Evolutionary conservation across 768 basidiomycete species (phyloP).

Genomic region (Macrolepiota dolichaula): DNA sequence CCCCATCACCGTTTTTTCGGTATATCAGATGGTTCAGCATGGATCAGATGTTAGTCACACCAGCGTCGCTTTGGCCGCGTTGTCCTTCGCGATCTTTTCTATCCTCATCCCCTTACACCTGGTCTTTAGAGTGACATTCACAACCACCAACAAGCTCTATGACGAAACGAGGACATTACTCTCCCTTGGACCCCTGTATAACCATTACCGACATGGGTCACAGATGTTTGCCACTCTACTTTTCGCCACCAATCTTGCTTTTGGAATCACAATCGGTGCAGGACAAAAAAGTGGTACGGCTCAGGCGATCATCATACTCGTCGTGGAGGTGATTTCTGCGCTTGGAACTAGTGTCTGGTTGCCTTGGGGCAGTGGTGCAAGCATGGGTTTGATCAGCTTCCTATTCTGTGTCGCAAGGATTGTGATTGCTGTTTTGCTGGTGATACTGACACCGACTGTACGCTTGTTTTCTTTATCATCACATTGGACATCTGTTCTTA

Average conservation of each 20-base stretch:
- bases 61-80: constrained; percentile 73
- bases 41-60: constrained; percentile 46
- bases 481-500: background rate
- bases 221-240: constrained; percentile 84
- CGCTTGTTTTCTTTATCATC: constrained; percentile 24
- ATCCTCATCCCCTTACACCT: constrained; percentile 73
- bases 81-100: constrained; percentile 80
- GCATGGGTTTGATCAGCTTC: constrained; percentile 96
- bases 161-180: constrained; percentile 93
- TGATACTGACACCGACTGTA: constrained; percentile 88
- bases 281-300: constrained; percentile 89
- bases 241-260: constrained; percentile 77
- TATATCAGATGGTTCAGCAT: constrained; percentile 75
- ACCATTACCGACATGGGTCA: constrained; percentile 88
- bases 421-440: constrained; percentile 83
- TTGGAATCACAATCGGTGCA: constrained; percentile 84
- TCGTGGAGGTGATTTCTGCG: constrained; percentile 84
- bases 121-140: constrained; percentile 73
- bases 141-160: constrained; percentile 86
- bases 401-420: constrained; percentile 89
- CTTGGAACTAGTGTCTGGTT: constrained; percentile 91
- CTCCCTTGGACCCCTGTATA: constrained; percentile 88
- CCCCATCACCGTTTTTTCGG: constrained; percentile 89
- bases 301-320: constrained; percentile 86
- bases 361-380: constrained; percentile 94